Evolutionary conservation across 2,329 filamentous ascomycete species (phyloP), one percentile per base, ranked within the genome.

Genomic region (Pestalotiopsis sp.): DNA sequence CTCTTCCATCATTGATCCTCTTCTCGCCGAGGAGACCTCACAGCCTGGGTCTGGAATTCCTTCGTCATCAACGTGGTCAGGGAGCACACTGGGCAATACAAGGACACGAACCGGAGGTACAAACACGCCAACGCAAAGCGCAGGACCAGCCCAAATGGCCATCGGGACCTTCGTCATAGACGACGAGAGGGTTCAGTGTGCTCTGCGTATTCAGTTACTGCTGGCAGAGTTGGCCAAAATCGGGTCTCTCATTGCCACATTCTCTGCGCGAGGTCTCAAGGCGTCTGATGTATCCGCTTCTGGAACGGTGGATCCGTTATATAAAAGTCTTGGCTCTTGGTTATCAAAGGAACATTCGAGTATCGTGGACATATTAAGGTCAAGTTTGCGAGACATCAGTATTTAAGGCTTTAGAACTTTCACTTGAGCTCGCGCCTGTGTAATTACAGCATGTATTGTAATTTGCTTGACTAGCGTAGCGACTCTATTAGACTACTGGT

Each of bases 161-260:
- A 70, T 76, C 31, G 74, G 74, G 5, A 61, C 65, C 12, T 76
- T 76, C 55, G 69, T 65, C 67, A 70, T 75, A 41, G 75, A 76
- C 36, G 74, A 76, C 49, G 67, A 65, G 17, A 65, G 68, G 13
- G 70, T 73, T 14, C 74, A 76, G 52, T 65, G 69, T 6, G 72
- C 73, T 6, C 57, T 76, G 55, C 73, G 67, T 31, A 69, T 74
- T 20, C 74, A 76, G 67, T 58, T 75, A 64, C 65, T 76, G 9
- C 61, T 70, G 45, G 70, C 74, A 12, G 75, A 76, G 66, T 70
- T 75, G 67, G 71, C 68, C 38, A 69, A 69, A 57, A 58, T 65
- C 5, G 69, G 65, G 11, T 25, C 23, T n/a, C 62, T 76, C 11
- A 73, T 76, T 64, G 70, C 76, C 49, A n/a, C 52, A 12, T 74